These are phyloP conservation scores for Solanum virginianum DNA, from an alignment of 257 asterid species.

Conservation along the genomic window DNA sequence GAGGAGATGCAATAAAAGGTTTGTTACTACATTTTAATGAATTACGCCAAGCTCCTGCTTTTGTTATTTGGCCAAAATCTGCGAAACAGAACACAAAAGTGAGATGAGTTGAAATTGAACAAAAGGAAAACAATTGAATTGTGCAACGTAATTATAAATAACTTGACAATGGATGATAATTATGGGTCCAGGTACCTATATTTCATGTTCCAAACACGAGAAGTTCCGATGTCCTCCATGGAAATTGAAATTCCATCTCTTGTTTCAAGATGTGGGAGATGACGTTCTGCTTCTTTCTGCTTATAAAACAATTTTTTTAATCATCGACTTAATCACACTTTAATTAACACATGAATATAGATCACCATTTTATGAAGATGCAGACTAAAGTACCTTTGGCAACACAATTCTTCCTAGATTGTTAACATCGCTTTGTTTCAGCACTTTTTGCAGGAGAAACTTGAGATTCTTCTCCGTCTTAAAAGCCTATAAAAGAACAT, in stretches of 20 bases:
- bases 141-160: not conserved
- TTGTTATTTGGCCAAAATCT: slow-evolving; percentile 50
- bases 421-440: slow-evolving; percentile 98
- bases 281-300: slow-evolving; percentile 44
- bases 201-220: slow-evolving; percentile 80
- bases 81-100: not conserved
- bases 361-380: not conserved
- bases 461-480: slow-evolving; percentile 72
- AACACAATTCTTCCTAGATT: slow-evolving; percentile 89
- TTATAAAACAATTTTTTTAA: not conserved
- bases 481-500: slow-evolving; percentile 13
- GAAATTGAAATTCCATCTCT: slow-evolving; percentile 88
- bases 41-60: slow-evolving; percentile 31
- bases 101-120: not conserved
- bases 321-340: not conserved
- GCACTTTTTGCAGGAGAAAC: slow-evolving; percentile 87
- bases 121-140: not conserved
- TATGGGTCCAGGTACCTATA: slow-evolving; percentile 32
- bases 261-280: slow-evolving; percentile 78
- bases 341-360: not conserved
- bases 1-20: not conserved
- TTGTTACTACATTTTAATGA: not conserved
- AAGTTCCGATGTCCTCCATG: slow-evolving; percentile 85
- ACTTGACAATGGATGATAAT: not conserved
- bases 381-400: slow-evolving; percentile 51